phyloP scores from a whole-genome alignment of 495 filamentous ascomycete species.

The Monascus purpureus region DNA sequence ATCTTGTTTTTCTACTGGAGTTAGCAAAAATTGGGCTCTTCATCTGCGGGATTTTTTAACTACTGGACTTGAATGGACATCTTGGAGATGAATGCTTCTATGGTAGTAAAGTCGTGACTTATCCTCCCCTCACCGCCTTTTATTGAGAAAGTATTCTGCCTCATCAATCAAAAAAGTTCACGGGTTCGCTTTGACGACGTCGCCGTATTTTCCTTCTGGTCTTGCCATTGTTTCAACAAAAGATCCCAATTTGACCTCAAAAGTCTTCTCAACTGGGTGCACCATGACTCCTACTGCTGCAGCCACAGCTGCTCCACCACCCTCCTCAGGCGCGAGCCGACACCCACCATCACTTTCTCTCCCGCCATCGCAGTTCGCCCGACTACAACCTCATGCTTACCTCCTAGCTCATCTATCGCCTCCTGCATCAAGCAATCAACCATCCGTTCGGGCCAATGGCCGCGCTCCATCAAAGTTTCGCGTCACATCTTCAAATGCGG shows the following conservation, averaged over 20 bases:
- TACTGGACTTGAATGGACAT: too few species aligned
- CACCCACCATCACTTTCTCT: slow-evolving; percentile 45
- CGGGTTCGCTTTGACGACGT: background rate
- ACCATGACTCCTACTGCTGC: background rate
- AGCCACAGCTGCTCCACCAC: too few species aligned
- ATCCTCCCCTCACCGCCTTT: slow-evolving; percentile 3
- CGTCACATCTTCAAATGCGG: slow-evolving; percentile 54
- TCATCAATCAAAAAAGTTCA: background rate
- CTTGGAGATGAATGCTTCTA: too few species aligned
- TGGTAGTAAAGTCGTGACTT: too few species aligned
- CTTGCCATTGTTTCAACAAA: too few species aligned
- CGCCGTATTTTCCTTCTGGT: too few species aligned
- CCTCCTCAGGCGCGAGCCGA: too few species aligned
- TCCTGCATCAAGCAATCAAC: slow-evolving; percentile 33
- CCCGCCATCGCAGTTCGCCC: slow-evolving; percentile 71
- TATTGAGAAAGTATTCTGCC: slow-evolving; percentile 21
- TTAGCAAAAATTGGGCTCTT: too few species aligned
- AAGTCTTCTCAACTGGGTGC: background rate
- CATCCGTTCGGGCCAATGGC: slow-evolving; percentile 62
- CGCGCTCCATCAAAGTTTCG: slow-evolving; percentile 58
- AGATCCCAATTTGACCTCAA: too few species aligned
- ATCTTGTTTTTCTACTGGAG: too few species aligned
- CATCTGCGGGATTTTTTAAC: too few species aligned
- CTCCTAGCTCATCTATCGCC: slow-evolving; percentile 75
- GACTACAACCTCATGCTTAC: slow-evolving; percentile 76